These are phyloP conservation scores for Plectranthus barbatus DNA, from an alignment of 257 asterid genomes.

Conservation along the genomic window DNA sequence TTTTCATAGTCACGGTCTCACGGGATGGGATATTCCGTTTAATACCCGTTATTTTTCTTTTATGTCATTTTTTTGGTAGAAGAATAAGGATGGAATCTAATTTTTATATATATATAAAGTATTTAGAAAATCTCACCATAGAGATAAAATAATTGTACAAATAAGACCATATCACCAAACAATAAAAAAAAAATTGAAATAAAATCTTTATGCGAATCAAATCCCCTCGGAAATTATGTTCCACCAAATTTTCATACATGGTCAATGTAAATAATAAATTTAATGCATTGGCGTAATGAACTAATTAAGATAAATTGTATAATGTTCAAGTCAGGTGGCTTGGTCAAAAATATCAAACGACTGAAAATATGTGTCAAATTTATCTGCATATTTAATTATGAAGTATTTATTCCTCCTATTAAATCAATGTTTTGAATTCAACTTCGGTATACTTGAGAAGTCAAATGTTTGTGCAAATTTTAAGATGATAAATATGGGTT, in stretches of 20 bases:
- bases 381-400: not conserved
- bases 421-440: conserved; percentile 6
- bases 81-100: no score
- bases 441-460: conserved; percentile 1
- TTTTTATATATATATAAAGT: no score
- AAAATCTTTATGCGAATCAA: no score
- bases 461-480: not conserved
- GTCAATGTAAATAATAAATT: not conserved
- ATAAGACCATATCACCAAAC: no score
- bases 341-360: not conserved
- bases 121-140: no score
- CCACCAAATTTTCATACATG: not conserved
- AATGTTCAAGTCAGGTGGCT: not conserved
- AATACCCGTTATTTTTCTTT: not conserved
- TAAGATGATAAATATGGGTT: not conserved
- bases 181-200: no score
- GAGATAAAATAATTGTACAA: no score
- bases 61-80: no score
- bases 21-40: not conserved
- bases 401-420: not conserved
- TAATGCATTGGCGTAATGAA: not conserved
- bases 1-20: not conserved
- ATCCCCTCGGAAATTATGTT: not conserved
- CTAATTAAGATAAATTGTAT: not conserved
- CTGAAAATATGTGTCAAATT: not conserved